Evolutionary conservation across 805 yeast genomes (phyloP).

Genomic region (Yamadazyma phyllophila): DNA sequence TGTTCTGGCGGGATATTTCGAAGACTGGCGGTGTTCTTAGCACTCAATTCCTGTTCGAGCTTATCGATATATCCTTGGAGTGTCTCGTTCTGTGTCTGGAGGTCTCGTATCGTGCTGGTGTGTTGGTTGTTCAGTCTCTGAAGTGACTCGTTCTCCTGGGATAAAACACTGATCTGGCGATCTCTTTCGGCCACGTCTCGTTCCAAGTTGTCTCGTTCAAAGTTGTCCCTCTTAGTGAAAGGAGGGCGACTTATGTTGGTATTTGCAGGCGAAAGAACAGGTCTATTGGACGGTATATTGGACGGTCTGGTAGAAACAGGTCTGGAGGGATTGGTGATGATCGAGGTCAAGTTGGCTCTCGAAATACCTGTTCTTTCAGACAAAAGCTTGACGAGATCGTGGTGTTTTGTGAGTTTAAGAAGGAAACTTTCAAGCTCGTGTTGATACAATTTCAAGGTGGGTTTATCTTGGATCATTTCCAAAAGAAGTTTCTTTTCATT

Average conservation of each 20-base stretch:
- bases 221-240: too few species aligned
- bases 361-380: conserved; percentile 21
- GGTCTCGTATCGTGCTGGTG: conserved; percentile 13
- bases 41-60: conserved; percentile 15
- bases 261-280: too few species aligned
- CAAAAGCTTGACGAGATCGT: conserved; percentile 21
- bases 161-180: conserved; percentile 9
- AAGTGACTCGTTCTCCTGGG: conserved; percentile 13
- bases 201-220: conserved; percentile 9
- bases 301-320: too few species aligned
- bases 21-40: background rate
- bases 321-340: conserved; percentile 6
- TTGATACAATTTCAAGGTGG: conserved; percentile 20
- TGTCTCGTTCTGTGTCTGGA: conserved; percentile 18
- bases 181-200: conserved; percentile 17
- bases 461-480: conserved; percentile 18
- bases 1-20: too few species aligned
- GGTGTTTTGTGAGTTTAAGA: conserved; percentile 20
- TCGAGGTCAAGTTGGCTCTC: conserved; percentile 7
- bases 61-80: conserved; percentile 17
- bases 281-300: too few species aligned
- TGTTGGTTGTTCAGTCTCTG: conserved; percentile 8
- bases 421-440: conserved; percentile 24
- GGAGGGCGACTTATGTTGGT: too few species aligned
- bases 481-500: conserved; percentile 17